Conservation (phyloP, 805 yeast species). For the Scheffersomyces lignosus region DNA sequence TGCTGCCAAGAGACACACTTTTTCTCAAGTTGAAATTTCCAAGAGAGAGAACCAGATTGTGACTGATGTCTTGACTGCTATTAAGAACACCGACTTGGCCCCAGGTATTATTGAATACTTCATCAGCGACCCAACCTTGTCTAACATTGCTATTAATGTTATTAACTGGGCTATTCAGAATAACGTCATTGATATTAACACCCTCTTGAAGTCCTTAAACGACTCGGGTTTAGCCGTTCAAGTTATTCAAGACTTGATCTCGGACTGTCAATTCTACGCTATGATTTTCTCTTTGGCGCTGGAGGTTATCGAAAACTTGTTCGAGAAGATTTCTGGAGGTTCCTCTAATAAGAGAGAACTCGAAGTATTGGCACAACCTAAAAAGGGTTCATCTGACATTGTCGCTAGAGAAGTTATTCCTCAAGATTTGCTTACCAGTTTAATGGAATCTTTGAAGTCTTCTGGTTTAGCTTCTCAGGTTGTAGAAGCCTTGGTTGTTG, state of each 20-base stretch:
- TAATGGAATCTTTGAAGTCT: constrained; percentile 43
- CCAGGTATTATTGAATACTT: constrained; percentile 34
- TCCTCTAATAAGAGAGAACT: constrained; percentile 13
- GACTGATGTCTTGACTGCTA: constrained; percentile 38
- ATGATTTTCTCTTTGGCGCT: constrained; percentile 39
- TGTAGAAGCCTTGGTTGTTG: constrained; percentile 36
- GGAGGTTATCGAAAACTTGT: constrained; percentile 30
- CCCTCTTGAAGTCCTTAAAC: constrained; percentile 39
- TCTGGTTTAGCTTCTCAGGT: constrained; percentile 43
- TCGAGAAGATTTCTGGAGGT: constrained; percentile 19
- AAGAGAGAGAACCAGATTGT: constrained; percentile 42
- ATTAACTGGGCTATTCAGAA: constrained; percentile 29
- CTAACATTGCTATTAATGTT: constrained; percentile 27
- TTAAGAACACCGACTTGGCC: constrained; percentile 37
- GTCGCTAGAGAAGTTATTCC: constrained; percentile 14
- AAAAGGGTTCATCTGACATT: constrained; percentile 1
- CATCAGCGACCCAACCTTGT: constrained; percentile 31
- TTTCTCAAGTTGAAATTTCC: constrained; percentile 22
- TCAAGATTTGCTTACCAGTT: constrained; percentile 21
- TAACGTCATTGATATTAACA: constrained; percentile 32
- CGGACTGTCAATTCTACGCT: constrained; percentile 39
- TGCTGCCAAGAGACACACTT: constrained; percentile 27
- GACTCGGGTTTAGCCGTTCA: constrained; percentile 43
- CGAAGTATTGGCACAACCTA: neutral
- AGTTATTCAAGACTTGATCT: constrained; percentile 35